Base-by-base conservation (phyloP, 2,329 filamentous ascomycete genomes). In the Aspergillus neotritici region DNA sequence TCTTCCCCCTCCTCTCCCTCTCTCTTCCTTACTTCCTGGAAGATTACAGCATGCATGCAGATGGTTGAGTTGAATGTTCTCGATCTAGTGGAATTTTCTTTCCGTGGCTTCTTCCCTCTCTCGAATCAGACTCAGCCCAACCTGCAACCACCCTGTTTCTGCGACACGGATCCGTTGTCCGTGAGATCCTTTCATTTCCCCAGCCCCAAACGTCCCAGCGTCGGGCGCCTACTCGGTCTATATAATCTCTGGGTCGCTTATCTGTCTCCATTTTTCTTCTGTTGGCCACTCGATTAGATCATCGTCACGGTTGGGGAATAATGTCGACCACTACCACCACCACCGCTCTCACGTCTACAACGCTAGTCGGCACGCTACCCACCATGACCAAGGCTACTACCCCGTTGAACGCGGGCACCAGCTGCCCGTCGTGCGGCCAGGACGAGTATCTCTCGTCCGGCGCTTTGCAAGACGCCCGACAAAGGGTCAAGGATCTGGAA, bases 401-500 rank as follows among this genome's bases (percentile, higher is more conserved):
- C 35, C 46, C 55, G 25, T 15, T 49, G 7, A 25, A 25, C 12
- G 32, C 50, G 9, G 54, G 56, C 17, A 59, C 54, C 33, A 52
- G 43, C 31, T 71, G 68, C 56, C 65, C 68, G 34, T 60, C 63
- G 36, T 72, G 69, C 50, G 68, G 68, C 42, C 61, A 60, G 36
- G 58, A 60, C 25, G 48, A 56, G 16, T 49, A 56, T n/a, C 46
- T 46, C 4, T 41, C 50, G 25, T 45, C 55, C 35, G 53, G 58
- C 36, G 47, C 55, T 8, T 44, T 55, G 13, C 51, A 53, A 9
- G 59, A 63, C 34, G 56, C 69, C 46, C 66, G 69, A 52, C 62
- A 61, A 46, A 58, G 68, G 37, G 68, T 76, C 46, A 59, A 62
- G 34, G 77, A 80, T 57, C 58, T 82, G 37, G 75, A 81, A 57